Conservation (phyloP, 176 grass and related monocot genomes). For the Pontederia crassipes region DNA sequence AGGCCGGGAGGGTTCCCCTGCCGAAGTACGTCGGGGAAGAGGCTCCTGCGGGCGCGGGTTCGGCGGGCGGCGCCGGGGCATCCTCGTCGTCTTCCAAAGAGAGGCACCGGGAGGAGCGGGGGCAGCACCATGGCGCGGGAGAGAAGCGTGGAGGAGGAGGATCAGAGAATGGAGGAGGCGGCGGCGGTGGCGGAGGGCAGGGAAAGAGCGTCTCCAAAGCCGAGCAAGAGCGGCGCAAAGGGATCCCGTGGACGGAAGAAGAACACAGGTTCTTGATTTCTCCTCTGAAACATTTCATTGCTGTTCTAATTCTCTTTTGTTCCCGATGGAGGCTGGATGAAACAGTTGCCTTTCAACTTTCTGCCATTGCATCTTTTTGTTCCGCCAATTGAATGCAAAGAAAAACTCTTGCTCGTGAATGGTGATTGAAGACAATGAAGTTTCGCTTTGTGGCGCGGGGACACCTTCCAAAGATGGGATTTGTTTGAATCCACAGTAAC, state of each 20-base stretch:
- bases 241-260: constrained; percentile 95
- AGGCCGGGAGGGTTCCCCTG: constrained; percentile 59
- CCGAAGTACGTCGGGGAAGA: constrained; percentile 51
- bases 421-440: too few species aligned
- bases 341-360: too few species aligned
- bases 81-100: constrained; percentile 7
- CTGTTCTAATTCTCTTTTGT: too few species aligned
- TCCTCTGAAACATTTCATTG: background rate
- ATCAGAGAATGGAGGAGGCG: constrained; percentile 3
- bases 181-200: constrained; percentile 14
- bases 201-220: constrained; percentile 66
- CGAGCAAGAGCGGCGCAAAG: constrained; percentile 91
- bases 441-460: too few species aligned
- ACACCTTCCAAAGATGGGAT: too few species aligned
- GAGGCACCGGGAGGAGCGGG: constrained; percentile 2
- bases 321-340: too few species aligned
- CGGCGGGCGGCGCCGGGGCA: background rate
- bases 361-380: too few species aligned
- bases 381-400: too few species aligned
- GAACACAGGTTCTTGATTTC: constrained; percentile 57
- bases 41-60: constrained; percentile 10
- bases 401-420: too few species aligned
- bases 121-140: constrained; percentile 23
- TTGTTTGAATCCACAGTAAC: too few species aligned
- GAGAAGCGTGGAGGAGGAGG: constrained; percentile 21